Evolutionary conservation across 1,284 basidiomycete species (phyloP).

Genomic region (Moesziomyces parantarcticus): DNA sequence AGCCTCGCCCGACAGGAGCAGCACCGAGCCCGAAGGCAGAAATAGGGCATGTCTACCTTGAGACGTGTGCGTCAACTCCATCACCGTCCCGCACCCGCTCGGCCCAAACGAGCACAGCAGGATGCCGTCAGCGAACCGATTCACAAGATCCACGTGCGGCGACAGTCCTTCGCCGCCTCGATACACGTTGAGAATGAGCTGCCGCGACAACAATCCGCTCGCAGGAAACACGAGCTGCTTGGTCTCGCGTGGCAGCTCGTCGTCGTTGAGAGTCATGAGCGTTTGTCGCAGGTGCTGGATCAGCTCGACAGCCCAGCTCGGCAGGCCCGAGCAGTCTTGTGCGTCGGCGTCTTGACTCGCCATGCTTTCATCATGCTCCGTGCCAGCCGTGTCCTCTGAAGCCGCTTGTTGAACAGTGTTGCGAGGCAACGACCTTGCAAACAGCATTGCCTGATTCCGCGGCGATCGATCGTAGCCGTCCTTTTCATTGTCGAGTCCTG

Average conservation of each 20-base stretch:
- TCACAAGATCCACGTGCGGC: slow-evolving; percentile 70
- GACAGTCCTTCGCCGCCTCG: slow-evolving; percentile 69
- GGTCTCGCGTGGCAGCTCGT: slow-evolving; percentile 1
- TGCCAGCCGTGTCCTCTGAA: not conserved
- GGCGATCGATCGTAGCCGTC: slow-evolving; percentile 5
- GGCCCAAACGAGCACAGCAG: slow-evolving; percentile 53
- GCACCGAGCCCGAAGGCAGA: slow-evolving; percentile 68
- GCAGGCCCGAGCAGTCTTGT: slow-evolving; percentile 22
- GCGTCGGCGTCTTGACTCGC: not conserved
- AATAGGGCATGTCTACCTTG: slow-evolving; percentile 59
- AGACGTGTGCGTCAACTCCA: slow-evolving; percentile 45
- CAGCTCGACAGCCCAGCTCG: slow-evolving; percentile 29
- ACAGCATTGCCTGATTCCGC: slow-evolving; percentile 49
- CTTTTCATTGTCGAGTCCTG: not conserved
- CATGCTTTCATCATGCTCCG: no score
- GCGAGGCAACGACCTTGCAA: slow-evolving; percentile 23
- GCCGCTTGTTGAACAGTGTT: not conserved
- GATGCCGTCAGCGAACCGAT: slow-evolving; percentile 68
- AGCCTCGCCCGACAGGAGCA: slow-evolving; percentile 68
- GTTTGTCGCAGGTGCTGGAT: slow-evolving; percentile 15
- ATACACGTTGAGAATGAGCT: slow-evolving; percentile 71
- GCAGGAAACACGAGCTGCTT: slow-evolving; percentile 27
- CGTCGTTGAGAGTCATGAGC: not conserved
- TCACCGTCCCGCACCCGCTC: slow-evolving; percentile 38
- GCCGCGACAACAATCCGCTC: slow-evolving; percentile 55